Base-by-base conservation (phyloP, 768 basidiomycete genomes). In the Rubroboletus satanas region DNA sequence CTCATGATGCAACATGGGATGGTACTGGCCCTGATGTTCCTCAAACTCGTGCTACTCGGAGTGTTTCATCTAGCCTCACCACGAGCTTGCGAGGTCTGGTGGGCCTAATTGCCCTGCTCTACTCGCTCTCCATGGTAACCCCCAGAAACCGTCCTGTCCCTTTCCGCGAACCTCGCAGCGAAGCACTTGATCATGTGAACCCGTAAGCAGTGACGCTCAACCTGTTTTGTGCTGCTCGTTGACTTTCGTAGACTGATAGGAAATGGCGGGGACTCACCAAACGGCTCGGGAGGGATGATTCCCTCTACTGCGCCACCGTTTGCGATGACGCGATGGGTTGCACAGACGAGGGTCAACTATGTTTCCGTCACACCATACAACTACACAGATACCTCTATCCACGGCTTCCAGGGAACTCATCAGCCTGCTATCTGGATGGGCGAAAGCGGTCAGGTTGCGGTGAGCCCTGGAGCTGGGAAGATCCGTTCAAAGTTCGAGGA, bases 351-450 rank as follows among this genome's bases (percentile, higher is more conserved):
- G 54, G 73, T 82, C 52, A 90, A 89, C 70, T 89, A 86, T 56
- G 85, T 88, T 45, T 89, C 86, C 5, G 77, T 83, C 10, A 83
- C 83, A 2, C 85, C 87, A 5, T 88, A 85, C 63, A 88, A 88
- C 66, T 77, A 80, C 66, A 85, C 87, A 0, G 79, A 78, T 55
- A 71, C 67, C 0, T 64, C 62, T 12, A 80, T 91, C 4, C 84
- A 88, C 60, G 90, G 90, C 1, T 90, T 92, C 62, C 81, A 87
- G 45, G 89, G 81, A 5, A 91, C 90, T 4, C 83, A 89, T 51
- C 90, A 90, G 60, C 89, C 90, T 11, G 90, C 90, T 0, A 91
- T 93, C 36, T 92, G 89, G 90, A 92, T 93, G 89, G 90, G 86
- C 3, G 88, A 88, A 61, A 87, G 83, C 57, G 88, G 80, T 0